Base-by-base conservation (phyloP, 352 stramenopile species). In the Phytophthora kernoviae region DNA sequence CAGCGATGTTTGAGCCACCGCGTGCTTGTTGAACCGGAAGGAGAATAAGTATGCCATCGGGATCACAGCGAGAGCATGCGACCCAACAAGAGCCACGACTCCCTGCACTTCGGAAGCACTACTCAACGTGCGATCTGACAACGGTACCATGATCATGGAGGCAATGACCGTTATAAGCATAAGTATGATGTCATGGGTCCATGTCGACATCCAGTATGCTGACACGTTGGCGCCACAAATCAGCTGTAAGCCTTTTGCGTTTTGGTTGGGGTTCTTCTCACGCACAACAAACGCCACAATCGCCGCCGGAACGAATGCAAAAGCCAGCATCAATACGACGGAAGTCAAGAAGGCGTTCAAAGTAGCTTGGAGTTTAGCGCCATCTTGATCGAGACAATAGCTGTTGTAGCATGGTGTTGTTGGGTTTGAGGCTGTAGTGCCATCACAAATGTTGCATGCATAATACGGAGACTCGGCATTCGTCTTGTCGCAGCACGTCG, bases 31-130 rank as follows among this genome's bases (percentile, higher is more conserved):
- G 44, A 88, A 91, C n/a, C 73, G 72, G 20, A 79, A 73, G 4
- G 72, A 81, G 21, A 88, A 85, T 24, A 90, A 51, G 44, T 90
- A 90, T 12, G 78, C 71, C 65, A 90, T 70, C 8, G 80, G 81
- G 18, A 92, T 68, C 20, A 87, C 55, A 44, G 63, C 65, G 3
- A 86, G 44, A 14, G 73, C 70, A 50, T 91, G 79, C 2, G 63
- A 62, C 2, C 66, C 47, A 12, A 91, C 58, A 0, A 93, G 52
- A 3, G 66, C 47, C 2, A 80, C 24, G 4, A 88, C 60, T 1
- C 72, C 81, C 30, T 73, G 48, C 0, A 84, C 64, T 34, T 88
- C 79, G 7, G 67, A 60, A 1, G 50, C 53, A 9, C 62, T 69
- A n/a, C 22, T 37, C 7, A 81, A 42, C n/a, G 71, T 65, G 15